These are phyloP conservation scores for Trichoderma harzianum DNA, from an alignment of 2,329 filamentous ascomycete species.

Conservation along the genomic window DNA sequence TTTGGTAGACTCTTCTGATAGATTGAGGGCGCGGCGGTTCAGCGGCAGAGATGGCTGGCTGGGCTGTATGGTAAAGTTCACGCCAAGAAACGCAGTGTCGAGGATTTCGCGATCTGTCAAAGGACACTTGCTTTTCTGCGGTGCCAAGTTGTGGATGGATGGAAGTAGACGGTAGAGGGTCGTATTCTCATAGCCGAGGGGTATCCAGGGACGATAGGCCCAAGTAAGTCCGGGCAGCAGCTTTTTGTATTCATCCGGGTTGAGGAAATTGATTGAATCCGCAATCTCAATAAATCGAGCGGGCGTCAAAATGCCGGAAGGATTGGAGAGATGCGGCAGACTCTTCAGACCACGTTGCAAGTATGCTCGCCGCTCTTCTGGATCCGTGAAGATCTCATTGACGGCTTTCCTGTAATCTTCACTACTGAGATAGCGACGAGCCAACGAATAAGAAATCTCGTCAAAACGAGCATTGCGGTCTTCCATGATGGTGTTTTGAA, in stretches of 20 bases:
- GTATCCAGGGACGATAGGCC: slow-evolving; percentile 2
- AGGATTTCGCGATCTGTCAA: background rate
- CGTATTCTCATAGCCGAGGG: background rate
- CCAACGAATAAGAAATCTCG: background rate
- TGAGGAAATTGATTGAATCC: slow-evolving; percentile 1
- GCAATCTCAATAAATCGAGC: background rate
- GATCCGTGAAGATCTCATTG: background rate
- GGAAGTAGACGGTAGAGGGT: slow-evolving; percentile 10
- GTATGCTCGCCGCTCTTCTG: background rate
- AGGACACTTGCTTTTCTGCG: background rate
- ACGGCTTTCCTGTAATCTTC: background rate
- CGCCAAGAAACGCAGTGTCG: background rate
- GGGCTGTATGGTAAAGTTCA: background rate
- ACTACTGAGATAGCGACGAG: background rate
- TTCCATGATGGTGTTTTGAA: background rate
- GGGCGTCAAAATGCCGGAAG: background rate
- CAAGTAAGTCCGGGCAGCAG: slow-evolving; percentile 1
- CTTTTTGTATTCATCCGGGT: background rate
- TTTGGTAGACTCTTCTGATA: slow-evolving; percentile 7
- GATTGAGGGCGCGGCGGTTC: background rate
- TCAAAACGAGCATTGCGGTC: slow-evolving; percentile 5
- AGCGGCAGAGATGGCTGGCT: background rate
- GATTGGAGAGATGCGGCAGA: background rate
- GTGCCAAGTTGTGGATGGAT: background rate
- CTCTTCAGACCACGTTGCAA: background rate